A percentile compares a stretch with the other conserved stretches of the same genome.
Evolutionary conservation across 306 rosid species (phyloP).

Genomic region (Alnus glutinosa): DNA sequence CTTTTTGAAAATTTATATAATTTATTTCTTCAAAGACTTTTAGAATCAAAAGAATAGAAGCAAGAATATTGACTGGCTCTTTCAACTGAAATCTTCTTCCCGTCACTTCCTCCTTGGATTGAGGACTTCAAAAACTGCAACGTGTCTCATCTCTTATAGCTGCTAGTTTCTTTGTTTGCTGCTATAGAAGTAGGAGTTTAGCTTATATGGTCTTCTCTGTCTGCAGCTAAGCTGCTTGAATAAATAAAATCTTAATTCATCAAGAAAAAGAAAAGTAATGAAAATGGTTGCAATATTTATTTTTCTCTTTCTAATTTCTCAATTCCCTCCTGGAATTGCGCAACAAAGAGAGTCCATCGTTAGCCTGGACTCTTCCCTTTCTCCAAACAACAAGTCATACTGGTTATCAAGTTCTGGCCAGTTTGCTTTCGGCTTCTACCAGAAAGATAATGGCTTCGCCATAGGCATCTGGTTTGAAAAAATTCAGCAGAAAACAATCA

Average conservation of each 20-base stretch:
- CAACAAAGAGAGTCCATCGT: background rate
- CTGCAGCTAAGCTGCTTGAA: background rate
- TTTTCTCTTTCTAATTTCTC: background rate
- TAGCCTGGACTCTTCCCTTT: conserved; percentile 8
- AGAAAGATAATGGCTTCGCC: background rate
- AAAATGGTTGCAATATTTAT: conserved; percentile 10
- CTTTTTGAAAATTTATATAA: no score
- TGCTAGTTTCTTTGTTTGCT: background rate
- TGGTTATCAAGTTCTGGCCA: conserved; percentile 19
- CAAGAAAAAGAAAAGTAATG: background rate
- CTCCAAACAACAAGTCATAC: background rate
- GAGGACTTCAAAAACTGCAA: background rate
- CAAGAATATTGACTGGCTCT: background rate
- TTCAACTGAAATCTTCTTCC: background rate
- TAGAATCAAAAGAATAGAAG: background rate
- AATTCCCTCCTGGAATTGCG: background rate
- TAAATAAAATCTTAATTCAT: background rate
- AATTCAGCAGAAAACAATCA: conserved; percentile 28
- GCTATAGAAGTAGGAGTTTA: background rate
- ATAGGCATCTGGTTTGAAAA: conserved; percentile 27
- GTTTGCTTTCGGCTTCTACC: conserved; percentile 37
- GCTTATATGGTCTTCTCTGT: background rate
- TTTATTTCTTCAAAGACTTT: background rate
- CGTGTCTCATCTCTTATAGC: background rate
- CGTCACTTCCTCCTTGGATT: background rate